Base-by-base conservation (phyloP, 768 basidiomycete genomes). In the Nidularia sp. region DNA sequence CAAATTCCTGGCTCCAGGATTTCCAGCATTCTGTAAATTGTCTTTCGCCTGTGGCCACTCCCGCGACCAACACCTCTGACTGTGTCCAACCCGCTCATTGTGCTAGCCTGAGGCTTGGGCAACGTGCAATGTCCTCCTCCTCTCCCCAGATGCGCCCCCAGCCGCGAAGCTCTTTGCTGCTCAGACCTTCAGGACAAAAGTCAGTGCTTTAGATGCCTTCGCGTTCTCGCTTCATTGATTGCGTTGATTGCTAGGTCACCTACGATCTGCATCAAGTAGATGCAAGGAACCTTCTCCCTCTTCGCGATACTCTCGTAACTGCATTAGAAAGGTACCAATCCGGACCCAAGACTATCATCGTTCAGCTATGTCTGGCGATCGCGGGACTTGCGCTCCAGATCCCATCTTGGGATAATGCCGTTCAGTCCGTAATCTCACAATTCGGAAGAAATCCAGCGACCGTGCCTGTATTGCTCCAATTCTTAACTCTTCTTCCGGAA, bases 11-110 rank as follows among this genome's bases (percentile, higher is more conserved):
- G 94, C 86, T 99, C 56, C 89, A 94, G 75, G 93, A 95, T 70
- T 99, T 98, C 69, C 96, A 99, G 76, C 95, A 98, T 78, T 95
- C 93, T 77, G 96, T 98, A 86, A 88, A 84, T 89, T 77, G 75
- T 75, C 72, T 84, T 83, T 85, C 83, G 78, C 81, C 79, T 83
- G 71, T 82, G 80, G 83, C 75, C 79, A 77, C 70, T 76, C 70
- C 72, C 75, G 61, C 72, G 68, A 72, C 76, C 79, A 70, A 68
- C 76, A 70, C 77, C 76, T 86, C 85, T 88, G 77, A 88, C 83
- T 68, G 66, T 76, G 70, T 71, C 72, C 74, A 76, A 72, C 74
- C 72, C 74, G 72, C 75, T 70, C 70, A 65, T 75, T 81, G 77
- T 77, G 76, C 71, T 81, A 99, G 97, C 80, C 84, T 68, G 93